phyloP scores from a whole-genome alignment of 1,284 basidiomycete genomes.

The Tylopilus sp. region DNA sequence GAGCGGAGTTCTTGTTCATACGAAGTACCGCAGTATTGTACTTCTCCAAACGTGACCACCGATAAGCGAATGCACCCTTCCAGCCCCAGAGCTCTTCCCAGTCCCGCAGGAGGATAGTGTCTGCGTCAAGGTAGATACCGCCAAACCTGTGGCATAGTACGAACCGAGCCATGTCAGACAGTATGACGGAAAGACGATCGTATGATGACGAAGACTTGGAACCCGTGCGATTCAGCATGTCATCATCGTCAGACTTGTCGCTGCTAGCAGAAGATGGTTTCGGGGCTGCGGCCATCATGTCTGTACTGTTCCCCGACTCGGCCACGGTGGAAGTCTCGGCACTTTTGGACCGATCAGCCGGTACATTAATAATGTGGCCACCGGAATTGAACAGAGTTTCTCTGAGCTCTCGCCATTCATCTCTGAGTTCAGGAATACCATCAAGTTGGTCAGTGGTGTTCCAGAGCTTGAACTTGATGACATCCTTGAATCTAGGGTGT shows the following conservation, averaged over 20 bases:
- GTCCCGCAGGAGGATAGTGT: constrained; percentile 83
- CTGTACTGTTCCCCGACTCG: constrained; percentile 25
- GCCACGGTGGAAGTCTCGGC: constrained; percentile 15
- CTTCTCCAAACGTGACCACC: constrained; percentile 76
- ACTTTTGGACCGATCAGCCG: constrained; percentile 37
- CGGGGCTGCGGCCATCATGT: constrained; percentile 13
- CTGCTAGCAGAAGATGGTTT: constrained; percentile 28
- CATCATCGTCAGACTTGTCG: constrained; percentile 46
- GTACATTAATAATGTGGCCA: constrained; percentile 56
- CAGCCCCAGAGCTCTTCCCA: constrained; percentile 91
- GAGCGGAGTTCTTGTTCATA: constrained; percentile 76
- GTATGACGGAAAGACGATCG: constrained; percentile 75
- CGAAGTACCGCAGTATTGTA: constrained; percentile 87
- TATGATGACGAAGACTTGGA: constrained; percentile 73
- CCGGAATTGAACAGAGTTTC: constrained; percentile 74
- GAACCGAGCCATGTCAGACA: constrained; percentile 87
- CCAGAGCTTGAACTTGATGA: constrained; percentile 85
- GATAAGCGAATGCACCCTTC: constrained; percentile 83
- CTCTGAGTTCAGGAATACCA: constrained; percentile 69
- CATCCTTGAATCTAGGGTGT: constrained; percentile 73
- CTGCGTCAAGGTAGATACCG: constrained; percentile 84
- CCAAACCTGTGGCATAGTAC: constrained; percentile 83
- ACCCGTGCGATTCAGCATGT: constrained; percentile 70
- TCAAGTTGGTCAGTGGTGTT: constrained; percentile 89
- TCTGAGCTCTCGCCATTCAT: constrained; percentile 70